Conservation (phyloP, 345 rosid species). For the Trapa incisa region DNA sequence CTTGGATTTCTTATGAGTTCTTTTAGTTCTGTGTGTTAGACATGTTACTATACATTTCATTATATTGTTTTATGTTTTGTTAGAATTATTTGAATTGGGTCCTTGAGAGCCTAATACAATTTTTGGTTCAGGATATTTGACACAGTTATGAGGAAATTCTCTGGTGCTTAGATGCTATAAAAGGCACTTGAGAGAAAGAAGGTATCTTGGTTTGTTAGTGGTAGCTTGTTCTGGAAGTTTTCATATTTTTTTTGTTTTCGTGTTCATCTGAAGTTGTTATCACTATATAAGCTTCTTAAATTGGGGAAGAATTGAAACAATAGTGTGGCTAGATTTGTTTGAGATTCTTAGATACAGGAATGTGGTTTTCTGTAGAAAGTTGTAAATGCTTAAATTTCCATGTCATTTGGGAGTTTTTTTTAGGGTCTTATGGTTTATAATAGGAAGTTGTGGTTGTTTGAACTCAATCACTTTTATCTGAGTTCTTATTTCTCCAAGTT, state of each 20-base stretch:
- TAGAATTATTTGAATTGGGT: slow-evolving; percentile 10
- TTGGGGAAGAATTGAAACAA: background rate
- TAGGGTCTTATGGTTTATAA: background rate
- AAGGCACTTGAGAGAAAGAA: slow-evolving; percentile 96
- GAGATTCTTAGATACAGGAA: background rate
- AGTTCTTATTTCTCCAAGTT: background rate
- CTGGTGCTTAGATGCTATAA: slow-evolving; percentile 66
- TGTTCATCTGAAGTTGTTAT: background rate
- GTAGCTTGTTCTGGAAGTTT: slow-evolving; percentile 28
- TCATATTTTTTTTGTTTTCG: background rate
- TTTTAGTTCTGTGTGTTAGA: slow-evolving; percentile 1
- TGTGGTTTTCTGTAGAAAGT: background rate
- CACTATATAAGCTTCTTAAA: background rate
- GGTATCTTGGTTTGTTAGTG: slow-evolving; percentile 87
- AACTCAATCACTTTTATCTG: background rate
- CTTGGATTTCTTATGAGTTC: slow-evolving; percentile 14
- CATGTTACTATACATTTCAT: slow-evolving; percentile 8
- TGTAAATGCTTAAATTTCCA: background rate
- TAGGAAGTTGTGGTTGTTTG: background rate
- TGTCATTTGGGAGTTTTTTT: background rate
- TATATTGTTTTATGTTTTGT: background rate
- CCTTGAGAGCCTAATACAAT: slow-evolving; percentile 54
- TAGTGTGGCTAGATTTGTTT: background rate
- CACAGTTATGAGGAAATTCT: slow-evolving; percentile 68
- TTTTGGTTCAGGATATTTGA: slow-evolving; percentile 81